phyloP scores from a whole-genome alignment of 306 rosid species.

The Quercus mongolica region DNA sequence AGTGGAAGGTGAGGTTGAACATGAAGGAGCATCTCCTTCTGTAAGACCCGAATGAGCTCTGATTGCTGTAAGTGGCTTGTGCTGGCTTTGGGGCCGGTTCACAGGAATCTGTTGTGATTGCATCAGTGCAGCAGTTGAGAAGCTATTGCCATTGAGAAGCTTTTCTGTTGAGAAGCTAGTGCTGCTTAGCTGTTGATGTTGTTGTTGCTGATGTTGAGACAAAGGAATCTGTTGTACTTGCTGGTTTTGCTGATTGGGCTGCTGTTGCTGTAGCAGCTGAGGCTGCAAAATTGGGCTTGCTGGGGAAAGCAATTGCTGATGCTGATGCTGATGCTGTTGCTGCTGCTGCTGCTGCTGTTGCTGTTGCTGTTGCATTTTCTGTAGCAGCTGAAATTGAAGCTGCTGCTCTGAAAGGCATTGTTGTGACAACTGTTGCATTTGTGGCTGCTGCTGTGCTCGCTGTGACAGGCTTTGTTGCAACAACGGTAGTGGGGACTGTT shows the following conservation, averaged over 20 bases:
- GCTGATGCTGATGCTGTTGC: constrained; percentile 47
- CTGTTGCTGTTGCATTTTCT: constrained; percentile 74
- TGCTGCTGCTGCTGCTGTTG: constrained; percentile 27
- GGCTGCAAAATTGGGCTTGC: constrained; percentile 62
- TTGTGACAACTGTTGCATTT: constrained; percentile 54
- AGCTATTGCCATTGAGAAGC: constrained; percentile 56
- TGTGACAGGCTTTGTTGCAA: constrained; percentile 72
- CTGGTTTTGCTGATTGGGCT: constrained; percentile 63
- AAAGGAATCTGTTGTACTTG: constrained; percentile 47
- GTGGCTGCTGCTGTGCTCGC: constrained; percentile 60
- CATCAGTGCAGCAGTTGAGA: constrained; percentile 54
- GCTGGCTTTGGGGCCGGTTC: constrained; percentile 59
- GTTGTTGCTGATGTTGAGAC: constrained; percentile 71
- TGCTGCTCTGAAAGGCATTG: constrained; percentile 79
- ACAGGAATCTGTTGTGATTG: constrained; percentile 65
- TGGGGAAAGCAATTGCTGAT: constrained; percentile 51
- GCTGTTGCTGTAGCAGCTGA: constrained; percentile 77
- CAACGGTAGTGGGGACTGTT: constrained; percentile 62
- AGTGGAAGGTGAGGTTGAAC: constrained; percentile 92
- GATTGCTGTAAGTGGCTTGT: constrained; percentile 56
- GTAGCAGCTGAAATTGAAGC: constrained; percentile 63
- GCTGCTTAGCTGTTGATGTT: constrained; percentile 60
- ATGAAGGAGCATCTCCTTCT: constrained; percentile 96
- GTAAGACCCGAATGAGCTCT: constrained; percentile 81
- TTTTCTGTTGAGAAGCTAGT: constrained; percentile 62